Evolutionary conservation across 1,284 basidiomycete genomes (phyloP), one percentile per base, ranked within the genome.

Genomic region (Sphaerobolus stellatus): DNA sequence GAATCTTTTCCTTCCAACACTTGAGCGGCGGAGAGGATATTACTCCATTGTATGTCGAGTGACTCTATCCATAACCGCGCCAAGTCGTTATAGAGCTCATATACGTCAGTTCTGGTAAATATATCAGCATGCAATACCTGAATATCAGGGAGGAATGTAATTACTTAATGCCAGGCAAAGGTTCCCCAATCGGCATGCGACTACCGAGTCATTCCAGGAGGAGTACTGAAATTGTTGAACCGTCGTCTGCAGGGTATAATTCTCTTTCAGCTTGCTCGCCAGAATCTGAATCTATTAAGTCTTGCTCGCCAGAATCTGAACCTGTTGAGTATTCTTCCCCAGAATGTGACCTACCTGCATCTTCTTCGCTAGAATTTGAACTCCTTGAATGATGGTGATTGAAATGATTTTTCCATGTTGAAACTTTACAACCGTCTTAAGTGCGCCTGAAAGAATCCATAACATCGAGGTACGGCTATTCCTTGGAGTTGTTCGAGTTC

Each of bases 401-500:
- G 13, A 24, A 13, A n/a, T 43, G 13, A 14, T 43, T 9, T 20
- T 43, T 14, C 41, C 41, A 43, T 5, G 41, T 43, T 13, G 18
- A 43, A 24, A 18, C 13, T 14, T 18, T 11, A 22, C 6, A 14
- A n/a, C 41, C 41, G 11, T 43, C 41, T 3, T 22, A 43, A 14
- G 9, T 27, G 41, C 3, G 41, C 14, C 18, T 43, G 41, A 43
- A 43, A 43, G 11, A 43, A 43, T 24, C 41, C 41, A 13, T 43
- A 43, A 14, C 41, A 43, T 5, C 13, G 41, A 4, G 41, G 41
- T 24, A 43, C 41, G 4, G 18, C 41, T 11, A 18, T 18, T 11
- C 41, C 41, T 43, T 43, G 41, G 13, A 43, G 28, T 43, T 43
- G 41, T 9, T 43, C 41, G 18, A 43, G 41, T 43, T 43, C 41